Base-by-base conservation (phyloP, 164 flowering plant species). In the Kingdonia uniflora region DNA sequence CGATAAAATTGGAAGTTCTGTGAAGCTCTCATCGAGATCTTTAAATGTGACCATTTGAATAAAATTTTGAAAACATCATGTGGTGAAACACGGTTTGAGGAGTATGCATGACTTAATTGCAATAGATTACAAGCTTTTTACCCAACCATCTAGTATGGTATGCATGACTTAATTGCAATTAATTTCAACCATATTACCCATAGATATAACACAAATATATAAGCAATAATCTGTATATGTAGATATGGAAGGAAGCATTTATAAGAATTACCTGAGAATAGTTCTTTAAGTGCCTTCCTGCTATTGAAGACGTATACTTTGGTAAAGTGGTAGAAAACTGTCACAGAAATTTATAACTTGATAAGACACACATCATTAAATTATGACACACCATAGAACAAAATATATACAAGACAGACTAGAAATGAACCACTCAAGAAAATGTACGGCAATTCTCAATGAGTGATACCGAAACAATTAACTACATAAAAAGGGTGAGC, bases 291-390 rank as follows among this genome's bases (percentile, higher is more conserved):
- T 69, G 77, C 72, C 90, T 85, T 70, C 76, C 82, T 56, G 88
- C 87, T 21, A 59, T 76, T 38, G 85, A 68, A 57, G 96, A 81
- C 51, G 96, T 58, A 55, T 87, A 90, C 68, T 85, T 91, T 5
- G 96, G 95, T 51, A 85, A 80, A 56, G 68, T 61, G 35, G 72
- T 59, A 41, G 87, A 71, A 58, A 81, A 77, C 98, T 87, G 81
- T 58, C 41, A 59, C 41, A 65, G 41, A 33, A 57, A 61, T 43
- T 0, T 14, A 22, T 8, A 22, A 42, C 11, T 55, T 50, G 41
- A 51, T 57, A 52, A 43, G 42, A 19, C n/a, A 38, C 12, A 53
- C 16, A 11, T 14, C 2, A 16, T 1, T 26, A 14, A n/a, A 50
- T n/a, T 45, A 45, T 45, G 22, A 45, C 23, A 45, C 17, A 11